Percentiles rank a stretch among this genome's conserved stretches.
Evolutionary conservation across 164 flowering plant genomes (phyloP).

Genomic region (Stephania cephalantha): DNA sequence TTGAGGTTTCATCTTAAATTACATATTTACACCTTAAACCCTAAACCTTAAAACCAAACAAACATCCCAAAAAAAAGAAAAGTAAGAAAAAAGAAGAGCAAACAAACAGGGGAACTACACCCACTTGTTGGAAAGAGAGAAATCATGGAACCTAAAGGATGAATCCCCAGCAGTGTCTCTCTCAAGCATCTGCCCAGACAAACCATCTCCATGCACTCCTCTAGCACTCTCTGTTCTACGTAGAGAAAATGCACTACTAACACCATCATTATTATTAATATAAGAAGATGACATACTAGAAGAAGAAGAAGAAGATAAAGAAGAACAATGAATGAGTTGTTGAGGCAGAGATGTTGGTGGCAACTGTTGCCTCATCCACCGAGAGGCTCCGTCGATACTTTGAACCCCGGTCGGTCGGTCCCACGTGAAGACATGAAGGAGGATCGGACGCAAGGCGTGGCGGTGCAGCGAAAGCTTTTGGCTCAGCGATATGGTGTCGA

Average conservation of each 20-base stretch:
- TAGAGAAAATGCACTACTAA: not conserved
- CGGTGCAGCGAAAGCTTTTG: constrained; percentile 90
- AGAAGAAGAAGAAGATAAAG: not conserved
- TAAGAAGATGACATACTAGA: not conserved
- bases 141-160: constrained; percentile 61
- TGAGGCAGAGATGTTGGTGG: constrained; percentile 22
- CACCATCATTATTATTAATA: too few species aligned
- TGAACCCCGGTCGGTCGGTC: constrained; percentile 29
- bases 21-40: not conserved
- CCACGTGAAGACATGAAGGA: constrained; percentile 68
- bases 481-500: constrained; percentile 86
- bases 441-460: constrained; percentile 64
- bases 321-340: constrained; percentile 14
- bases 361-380: constrained; percentile 22
- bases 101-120: constrained; percentile 22
- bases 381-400: constrained; percentile 5
- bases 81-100: not conserved
- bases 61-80: not conserved
- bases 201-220: constrained; percentile 7
- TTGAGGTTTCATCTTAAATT: not conserved
- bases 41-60: too few species aligned
- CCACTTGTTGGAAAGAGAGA: constrained; percentile 54
- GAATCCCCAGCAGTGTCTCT: constrained; percentile 62
- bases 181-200: constrained; percentile 19
- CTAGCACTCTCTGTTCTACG: constrained; percentile 12